Conservation (phyloP, 345 rosid species). For the Aurinia saxatilis region DNA sequence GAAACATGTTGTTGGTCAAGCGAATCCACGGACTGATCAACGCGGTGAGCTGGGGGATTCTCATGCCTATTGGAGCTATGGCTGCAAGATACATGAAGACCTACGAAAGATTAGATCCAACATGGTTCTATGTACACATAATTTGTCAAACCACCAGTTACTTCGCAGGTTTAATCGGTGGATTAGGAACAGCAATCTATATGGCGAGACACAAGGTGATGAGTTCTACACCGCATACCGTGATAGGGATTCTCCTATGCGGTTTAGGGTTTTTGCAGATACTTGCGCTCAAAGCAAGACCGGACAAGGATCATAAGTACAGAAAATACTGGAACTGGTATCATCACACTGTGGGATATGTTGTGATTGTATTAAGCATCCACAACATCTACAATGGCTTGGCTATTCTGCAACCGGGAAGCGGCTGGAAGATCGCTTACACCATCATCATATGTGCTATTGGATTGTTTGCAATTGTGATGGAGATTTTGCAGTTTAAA, state of each 20-base stretch:
- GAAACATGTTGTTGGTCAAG: constrained; percentile 25
- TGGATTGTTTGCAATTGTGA: constrained; percentile 4
- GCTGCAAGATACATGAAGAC: constrained; percentile 63
- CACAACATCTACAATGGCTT: constrained; percentile 58
- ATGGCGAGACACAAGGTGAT: constrained; percentile 15
- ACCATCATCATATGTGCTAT: constrained; percentile 30
- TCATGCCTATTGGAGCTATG: constrained; percentile 71
- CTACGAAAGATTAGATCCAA: constrained; percentile 57
- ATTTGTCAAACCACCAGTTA: constrained; percentile 59
- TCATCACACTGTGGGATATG: constrained; percentile 57
- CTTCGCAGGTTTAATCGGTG: constrained; percentile 34
- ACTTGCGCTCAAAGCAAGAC: constrained; percentile 35
- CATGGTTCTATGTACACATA: constrained; percentile 69
- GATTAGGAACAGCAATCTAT: constrained; percentile 25
- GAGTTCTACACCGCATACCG: neutral
- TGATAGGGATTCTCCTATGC: constrained; percentile 2
- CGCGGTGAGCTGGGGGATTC: constrained; percentile 67
- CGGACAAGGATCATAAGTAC: constrained; percentile 61
- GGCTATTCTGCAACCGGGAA: constrained; percentile 35
- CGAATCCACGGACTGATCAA: constrained; percentile 69
- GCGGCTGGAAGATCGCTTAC: constrained; percentile 47
- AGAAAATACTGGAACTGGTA: constrained; percentile 73
- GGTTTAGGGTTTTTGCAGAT: constrained; percentile 11
- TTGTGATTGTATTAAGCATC: constrained; percentile 45
- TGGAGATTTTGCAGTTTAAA: constrained; percentile 18